phyloP scores from a whole-genome alignment of 2,329 filamentous ascomycete genomes.

The Hypoxylon sp. region DNA sequence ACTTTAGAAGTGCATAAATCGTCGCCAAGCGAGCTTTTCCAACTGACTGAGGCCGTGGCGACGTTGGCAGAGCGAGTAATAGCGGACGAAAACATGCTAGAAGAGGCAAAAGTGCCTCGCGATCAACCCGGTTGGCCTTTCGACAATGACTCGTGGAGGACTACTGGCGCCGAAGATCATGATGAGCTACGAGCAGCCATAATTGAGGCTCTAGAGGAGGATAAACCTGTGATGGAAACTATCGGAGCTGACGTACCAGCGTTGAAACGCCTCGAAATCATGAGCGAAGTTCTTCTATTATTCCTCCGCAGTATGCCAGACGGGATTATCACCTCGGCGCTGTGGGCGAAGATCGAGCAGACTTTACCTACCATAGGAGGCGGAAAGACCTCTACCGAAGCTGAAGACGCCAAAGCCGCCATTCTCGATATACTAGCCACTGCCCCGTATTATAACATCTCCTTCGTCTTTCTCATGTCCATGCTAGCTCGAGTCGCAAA shows the following conservation, averaged over 20 bases:
- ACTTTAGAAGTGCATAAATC: conserved; percentile 78
- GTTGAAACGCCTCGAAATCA: conserved; percentile 79
- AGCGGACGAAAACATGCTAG: conserved; percentile 75
- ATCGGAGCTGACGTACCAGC: conserved; percentile 76
- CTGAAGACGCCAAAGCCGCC: conserved; percentile 64
- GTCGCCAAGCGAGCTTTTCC: conserved; percentile 89
- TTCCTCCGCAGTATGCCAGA: conserved; percentile 84
- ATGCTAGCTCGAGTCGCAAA: conserved; percentile 73
- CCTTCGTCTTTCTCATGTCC: conserved; percentile 87
- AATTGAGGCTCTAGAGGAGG: conserved; percentile 80
- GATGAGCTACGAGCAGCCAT: conserved; percentile 56
- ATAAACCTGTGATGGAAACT: conserved; percentile 70
- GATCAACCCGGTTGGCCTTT: conserved; percentile 74
- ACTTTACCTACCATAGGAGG: conserved; percentile 62
- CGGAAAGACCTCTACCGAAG: conserved; percentile 42
- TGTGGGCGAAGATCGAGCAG: conserved; percentile 80
- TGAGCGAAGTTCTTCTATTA: conserved; percentile 78
- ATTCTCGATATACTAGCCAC: conserved; percentile 82
- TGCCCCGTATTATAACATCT: conserved; percentile 85
- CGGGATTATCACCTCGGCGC: conserved; percentile 78
- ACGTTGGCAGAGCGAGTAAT: conserved; percentile 69
- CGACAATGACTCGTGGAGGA: conserved; percentile 54
- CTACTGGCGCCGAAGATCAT: conserved; percentile 47
- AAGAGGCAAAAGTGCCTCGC: conserved; percentile 66
- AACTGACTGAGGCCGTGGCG: conserved; percentile 85